Percentiles rank a stretch among this genome's conserved stretches.
Evolutionary conservation across 768 basidiomycete genomes (phyloP).

Genomic region (Tulasnella sp.): DNA sequence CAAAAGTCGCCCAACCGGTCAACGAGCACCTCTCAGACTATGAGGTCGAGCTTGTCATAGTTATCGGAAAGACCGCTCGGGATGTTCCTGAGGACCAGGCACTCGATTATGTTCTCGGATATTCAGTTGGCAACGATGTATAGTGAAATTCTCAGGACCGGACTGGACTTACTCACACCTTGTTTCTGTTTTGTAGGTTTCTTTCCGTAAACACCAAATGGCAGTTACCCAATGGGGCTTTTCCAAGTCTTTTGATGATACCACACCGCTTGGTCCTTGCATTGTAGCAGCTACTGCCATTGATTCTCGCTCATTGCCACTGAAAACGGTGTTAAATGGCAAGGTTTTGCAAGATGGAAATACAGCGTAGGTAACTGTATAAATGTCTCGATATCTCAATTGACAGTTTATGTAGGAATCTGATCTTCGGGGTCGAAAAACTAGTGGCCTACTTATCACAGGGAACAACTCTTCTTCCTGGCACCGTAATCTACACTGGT

Average conservation of each 20-base stretch:
- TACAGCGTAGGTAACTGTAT: slow-evolving; percentile 44
- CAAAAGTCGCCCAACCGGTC: slow-evolving; percentile 53
- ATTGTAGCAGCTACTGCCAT: slow-evolving; percentile 54
- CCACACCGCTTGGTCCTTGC: slow-evolving; percentile 64
- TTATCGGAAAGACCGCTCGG: slow-evolving; percentile 71
- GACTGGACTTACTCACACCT: neutral
- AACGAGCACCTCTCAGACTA: slow-evolving; percentile 65
- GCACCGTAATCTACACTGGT: slow-evolving; percentile 64
- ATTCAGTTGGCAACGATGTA: slow-evolving; percentile 70
- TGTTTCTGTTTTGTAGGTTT: slow-evolving; percentile 34
- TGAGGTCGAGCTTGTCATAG: slow-evolving; percentile 67
- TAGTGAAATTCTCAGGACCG: slow-evolving; percentile 13
- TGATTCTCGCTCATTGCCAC: slow-evolving; percentile 49
- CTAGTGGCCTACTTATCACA: slow-evolving; percentile 73
- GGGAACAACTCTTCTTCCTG: slow-evolving; percentile 69
- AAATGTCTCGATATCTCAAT: no score
- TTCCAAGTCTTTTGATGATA: slow-evolving; percentile 71
- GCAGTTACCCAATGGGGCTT: slow-evolving; percentile 77
- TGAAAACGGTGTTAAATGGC: slow-evolving; percentile 58
- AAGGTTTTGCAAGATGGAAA: slow-evolving; percentile 58
- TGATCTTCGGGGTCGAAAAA: slow-evolving; percentile 67
- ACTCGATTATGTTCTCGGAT: slow-evolving; percentile 74
- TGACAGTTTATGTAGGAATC: no score
- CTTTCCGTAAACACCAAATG: slow-evolving; percentile 73
- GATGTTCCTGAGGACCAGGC: slow-evolving; percentile 70